A percentile compares a stretch with the other conserved stretches of the same genome.
Conservation (phyloP, 2,329 filamentous ascomycete species). For the Aquanectria penicillioides region DNA sequence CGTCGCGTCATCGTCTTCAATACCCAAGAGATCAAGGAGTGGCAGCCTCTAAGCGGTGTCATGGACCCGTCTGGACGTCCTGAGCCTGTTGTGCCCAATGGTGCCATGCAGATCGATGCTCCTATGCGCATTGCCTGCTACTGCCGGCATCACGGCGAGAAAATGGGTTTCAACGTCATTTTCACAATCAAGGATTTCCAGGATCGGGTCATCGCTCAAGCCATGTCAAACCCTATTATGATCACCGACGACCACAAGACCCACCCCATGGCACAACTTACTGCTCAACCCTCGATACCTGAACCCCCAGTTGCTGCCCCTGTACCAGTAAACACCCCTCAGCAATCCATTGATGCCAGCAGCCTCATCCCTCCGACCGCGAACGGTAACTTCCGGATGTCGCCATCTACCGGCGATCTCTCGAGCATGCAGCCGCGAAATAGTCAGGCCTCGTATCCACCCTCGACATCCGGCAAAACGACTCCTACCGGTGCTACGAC, state of each 20-base stretch:
- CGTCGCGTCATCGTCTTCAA: constrained; percentile 92
- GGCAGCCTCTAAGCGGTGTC: constrained; percentile 71
- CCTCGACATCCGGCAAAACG: constrained; percentile 45
- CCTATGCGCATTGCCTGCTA: constrained; percentile 98
- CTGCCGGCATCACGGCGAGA: constrained; percentile 94
- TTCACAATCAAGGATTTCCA: constrained; percentile 90
- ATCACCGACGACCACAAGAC: constrained; percentile 99
- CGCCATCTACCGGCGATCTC: constrained; percentile 72
- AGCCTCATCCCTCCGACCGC: constrained; percentile 46
- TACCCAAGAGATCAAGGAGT: constrained; percentile 86
- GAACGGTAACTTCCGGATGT: constrained; percentile 61
- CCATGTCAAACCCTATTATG: constrained; percentile 88
- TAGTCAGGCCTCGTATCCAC: constrained; percentile 51
- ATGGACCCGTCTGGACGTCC: constrained; percentile 53
- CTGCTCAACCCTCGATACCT: constrained; percentile 41
- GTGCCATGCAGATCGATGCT: constrained; percentile 80
- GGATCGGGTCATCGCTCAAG: constrained; percentile 82
- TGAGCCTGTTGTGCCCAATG: constrained; percentile 60
- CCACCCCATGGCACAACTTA: constrained; percentile 55
- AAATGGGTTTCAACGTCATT: constrained; percentile 90
- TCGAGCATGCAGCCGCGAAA: constrained; percentile 66
- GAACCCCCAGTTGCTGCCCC: constrained; percentile 34
- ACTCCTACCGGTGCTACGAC: constrained; percentile 42
- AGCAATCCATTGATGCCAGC: constrained; percentile 42
- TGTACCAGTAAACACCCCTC: constrained; percentile 25